Evolutionary conservation across 1,284 basidiomycete genomes (phyloP).

Genomic region (Sporisorium graminicola): DNA sequence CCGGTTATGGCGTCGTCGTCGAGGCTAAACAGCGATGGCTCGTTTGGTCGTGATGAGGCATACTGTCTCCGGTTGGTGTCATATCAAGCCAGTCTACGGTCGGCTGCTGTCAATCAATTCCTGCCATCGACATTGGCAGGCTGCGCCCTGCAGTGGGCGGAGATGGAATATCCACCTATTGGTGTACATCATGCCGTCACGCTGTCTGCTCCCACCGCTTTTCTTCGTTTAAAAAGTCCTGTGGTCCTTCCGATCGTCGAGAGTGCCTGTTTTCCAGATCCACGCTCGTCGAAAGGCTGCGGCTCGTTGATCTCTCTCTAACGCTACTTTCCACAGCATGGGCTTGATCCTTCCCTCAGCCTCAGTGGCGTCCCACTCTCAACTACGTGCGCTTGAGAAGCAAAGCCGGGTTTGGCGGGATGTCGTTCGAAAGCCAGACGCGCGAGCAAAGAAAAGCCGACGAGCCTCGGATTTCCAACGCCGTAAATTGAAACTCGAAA

Average conservation of each 20-base stretch:
- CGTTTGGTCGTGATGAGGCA: too few relatives aligned
- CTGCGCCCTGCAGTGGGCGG: neutral
- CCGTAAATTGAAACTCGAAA: neutral
- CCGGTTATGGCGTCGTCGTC: neutral
- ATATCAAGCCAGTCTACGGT: neutral
- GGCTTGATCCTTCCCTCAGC: neutral
- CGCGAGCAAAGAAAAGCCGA: neutral
- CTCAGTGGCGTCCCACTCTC: neutral
- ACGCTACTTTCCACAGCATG: neutral
- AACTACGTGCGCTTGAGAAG: too few relatives aligned
- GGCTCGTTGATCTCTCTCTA: too few relatives aligned
- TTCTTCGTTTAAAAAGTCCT: neutral
- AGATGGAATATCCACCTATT: neutral
- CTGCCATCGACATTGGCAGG: too few relatives aligned
- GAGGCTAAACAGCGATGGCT: too few relatives aligned
- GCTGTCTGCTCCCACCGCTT: neutral
- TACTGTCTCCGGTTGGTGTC: too few relatives aligned
- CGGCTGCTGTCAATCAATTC: too few relatives aligned
- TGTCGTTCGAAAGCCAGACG: neutral
- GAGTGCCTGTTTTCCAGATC: neutral
- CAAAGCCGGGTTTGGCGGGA: neutral
- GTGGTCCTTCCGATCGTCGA: neutral
- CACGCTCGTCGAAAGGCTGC: neutral
- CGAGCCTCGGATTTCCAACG: slow-evolving; percentile 8
- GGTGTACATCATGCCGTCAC: neutral